Base-by-base conservation (phyloP, 805 yeast genomes). In the Hemisphaericaspora nanyangensis region DNA sequence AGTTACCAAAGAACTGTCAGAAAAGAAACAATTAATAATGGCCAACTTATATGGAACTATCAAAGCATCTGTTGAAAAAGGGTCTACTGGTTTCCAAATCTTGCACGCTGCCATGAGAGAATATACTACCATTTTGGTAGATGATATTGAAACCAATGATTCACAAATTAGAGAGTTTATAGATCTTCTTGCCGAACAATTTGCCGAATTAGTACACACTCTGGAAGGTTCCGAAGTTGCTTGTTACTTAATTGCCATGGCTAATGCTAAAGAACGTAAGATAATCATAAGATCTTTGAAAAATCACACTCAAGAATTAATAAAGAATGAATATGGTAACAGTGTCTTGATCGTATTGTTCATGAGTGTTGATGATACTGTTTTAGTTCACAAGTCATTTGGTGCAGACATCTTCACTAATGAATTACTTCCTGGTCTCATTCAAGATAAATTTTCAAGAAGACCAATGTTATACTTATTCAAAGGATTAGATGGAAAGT, bases 21-120 rank as follows among this genome's bases (percentile, higher is more conserved):
- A 90, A 58, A 88, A 86, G 72, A 78, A 85, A 60, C 81, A 73
- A 40, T 71, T 84, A 46, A 79, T 91, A 45, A 72, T 87, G 52
- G 72, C 76, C 50, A 91, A 91, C 62, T 72, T 91, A 60, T 71
- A 70, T 46, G 87, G 86, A 43, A 88, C 95, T 7, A 87, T 91
- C 45, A 80, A 83, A 26, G 90, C 96, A 2, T 84, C 96, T 5
- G 93, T 91, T 35, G 91, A 84, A 59, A 91, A 91, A 64, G 98
- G 98, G 5, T 88, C 96, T 2, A 84, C 95, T 18, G 98, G 98
- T 29, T 91, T 91, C 74, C 95, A 89, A 60, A 84, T 91, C 48
- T 76, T 91, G 58, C 98, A 91, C 61, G 95, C 96, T 28, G 96
- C 95, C 37, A 88, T 91, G 96, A 82, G 75, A 57, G 96, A 91